These are phyloP conservation scores for Vigna mungo DNA, from an alignment of 306 rosid genomes.

Conservation along the genomic window DNA sequence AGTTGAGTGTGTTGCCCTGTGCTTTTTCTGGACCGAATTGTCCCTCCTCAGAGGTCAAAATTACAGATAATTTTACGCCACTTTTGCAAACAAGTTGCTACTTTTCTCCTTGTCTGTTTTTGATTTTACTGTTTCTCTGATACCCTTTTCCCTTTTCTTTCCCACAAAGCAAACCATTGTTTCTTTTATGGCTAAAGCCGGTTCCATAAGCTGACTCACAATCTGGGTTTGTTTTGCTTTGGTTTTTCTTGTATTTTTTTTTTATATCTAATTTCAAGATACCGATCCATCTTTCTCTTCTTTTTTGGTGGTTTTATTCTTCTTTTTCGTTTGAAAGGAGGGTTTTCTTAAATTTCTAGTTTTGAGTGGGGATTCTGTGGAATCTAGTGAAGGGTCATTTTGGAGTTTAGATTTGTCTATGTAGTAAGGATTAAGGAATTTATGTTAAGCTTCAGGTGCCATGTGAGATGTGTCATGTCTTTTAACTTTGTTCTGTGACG, in stretches of 20 bases:
- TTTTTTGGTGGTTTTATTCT: conserved; percentile 11
- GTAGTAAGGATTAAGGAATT: conserved; percentile 27
- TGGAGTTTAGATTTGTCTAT: conserved; percentile 42
- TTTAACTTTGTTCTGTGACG: conserved; percentile 30
- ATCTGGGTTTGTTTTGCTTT: conserved; percentile 33
- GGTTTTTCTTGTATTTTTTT: neutral
- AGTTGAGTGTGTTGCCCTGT: conserved; percentile 7
- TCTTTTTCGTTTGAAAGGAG: conserved; percentile 21
- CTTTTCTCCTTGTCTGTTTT: conserved; percentile 12
- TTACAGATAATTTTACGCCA: conserved; percentile 13
- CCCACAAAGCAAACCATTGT: conserved; percentile 34
- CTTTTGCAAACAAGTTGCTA: conserved; percentile 39
- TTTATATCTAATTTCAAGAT: conserved; percentile 32
- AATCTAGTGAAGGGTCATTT: conserved; percentile 43
- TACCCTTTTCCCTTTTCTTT: conserved; percentile 43
- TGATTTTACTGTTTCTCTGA: conserved; percentile 27
- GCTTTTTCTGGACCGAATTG: conserved; percentile 45
- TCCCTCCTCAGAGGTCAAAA: conserved; percentile 40
- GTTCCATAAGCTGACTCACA: conserved; percentile 39
- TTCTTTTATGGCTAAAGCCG: conserved; percentile 40
- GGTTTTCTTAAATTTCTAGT: conserved; percentile 38
- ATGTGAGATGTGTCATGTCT: conserved; percentile 8
- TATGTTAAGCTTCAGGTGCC: conserved; percentile 13
- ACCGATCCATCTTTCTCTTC: conserved; percentile 43
- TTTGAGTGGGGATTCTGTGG: conserved; percentile 38